Base-by-base conservation (phyloP, 2,329 filamentous ascomycete genomes). In the Stenocarpella maydis region DNA sequence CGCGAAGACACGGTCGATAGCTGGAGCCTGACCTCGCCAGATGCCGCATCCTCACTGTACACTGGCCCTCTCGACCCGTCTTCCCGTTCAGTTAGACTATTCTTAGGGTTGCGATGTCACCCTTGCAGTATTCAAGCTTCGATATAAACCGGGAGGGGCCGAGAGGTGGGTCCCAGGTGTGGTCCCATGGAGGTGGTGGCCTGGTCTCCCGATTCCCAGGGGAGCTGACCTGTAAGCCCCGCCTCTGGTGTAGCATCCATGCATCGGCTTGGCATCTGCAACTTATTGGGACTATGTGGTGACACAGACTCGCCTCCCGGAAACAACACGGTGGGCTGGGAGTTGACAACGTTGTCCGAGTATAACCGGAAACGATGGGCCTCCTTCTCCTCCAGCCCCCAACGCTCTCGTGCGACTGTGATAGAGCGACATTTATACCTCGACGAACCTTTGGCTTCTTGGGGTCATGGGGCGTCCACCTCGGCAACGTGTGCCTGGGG, bases 61-160 rank as follows among this genome's bases (percentile, higher is more conserved):
- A 37, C 41, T 15, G 43, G 34, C 28, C 37, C 26, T 49, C n/a
- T 21, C 17, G 31, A 24, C 39, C 28, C 31, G 50, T 39, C 31
- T 14, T 67, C 31, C 31, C 41, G 28, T 34, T 49, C 52, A 39
- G 31, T 37, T 31, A 28, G 14, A n/a, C 65, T 67, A 67, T 50
- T 49, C 41, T 58, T 41, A 41, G 58, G 41, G 21, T n/a, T 28
- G 26, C 41, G 28, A 58, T 41, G 52, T 26, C 21, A 58, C 43
- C 24, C 58, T 14, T 21, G n/a, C 28, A 24, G 58, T 37, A 41
- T 17, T 28, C 52, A 26, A 47, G 28, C 50, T 24, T 43, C 41
- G 50, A 47, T 67, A 55, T 55, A 60, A n/a, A 41, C 37, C 67
- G 67, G 60, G 67, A 69, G 43, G 52, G 45, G 34, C 67, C 61